Evolutionary conservation across 2,329 filamentous ascomycete species (phyloP), one percentile per base, ranked within the genome.

Genomic region (Pseudogymnoascus verrucosus): DNA sequence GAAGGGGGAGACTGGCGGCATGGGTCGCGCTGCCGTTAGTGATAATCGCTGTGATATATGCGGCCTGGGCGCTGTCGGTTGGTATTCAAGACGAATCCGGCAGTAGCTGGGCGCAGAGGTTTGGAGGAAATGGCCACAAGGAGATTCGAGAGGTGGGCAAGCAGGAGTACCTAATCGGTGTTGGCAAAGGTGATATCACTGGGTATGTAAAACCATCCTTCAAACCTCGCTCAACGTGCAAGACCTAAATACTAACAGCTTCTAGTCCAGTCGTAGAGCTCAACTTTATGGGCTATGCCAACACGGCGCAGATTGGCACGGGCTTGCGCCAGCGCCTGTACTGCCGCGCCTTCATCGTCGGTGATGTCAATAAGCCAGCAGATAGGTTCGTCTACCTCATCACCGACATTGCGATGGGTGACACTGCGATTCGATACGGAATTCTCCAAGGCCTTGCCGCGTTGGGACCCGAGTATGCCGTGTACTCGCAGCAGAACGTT

Each of bases 231-330:
- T 31, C 28, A 31, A 7, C 19, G 51, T 37, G 14, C 26, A 28
- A 64, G 4, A 12, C 26, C 14, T 21, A 36, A 8, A 65, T 42
- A 10, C 19, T 40, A 16, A 28, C 47, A 47, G 11, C 59, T 26
- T 39, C 21, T 66, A 85, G 90, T 1, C 91, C 92, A 0, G 91
- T 96, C 11, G 92, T 96, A 21, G 91, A 97, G 75, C 84, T 97
- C 72, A 92, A 91, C 70, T 83, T 97, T 73, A 95, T 93, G 82
- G 93, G 93, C 66, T 97, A 97, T 78, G 93, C 93, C 34, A 89
- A 93, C 74, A 79, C 88, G n/a, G 84, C 84, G 44, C 93, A 98
- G 77, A 78, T 89, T 31, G 93, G 93, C 54, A 87, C 87, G 1
- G 93, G 93, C 21, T 79, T 98, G 61, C 87, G 93, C 60, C 93